Percentiles rank a stretch among this genome's conserved stretches.
phyloP scores from a whole-genome alignment of 1,284 basidiomycete genomes.

The Rhodotorula sp. region DNA sequence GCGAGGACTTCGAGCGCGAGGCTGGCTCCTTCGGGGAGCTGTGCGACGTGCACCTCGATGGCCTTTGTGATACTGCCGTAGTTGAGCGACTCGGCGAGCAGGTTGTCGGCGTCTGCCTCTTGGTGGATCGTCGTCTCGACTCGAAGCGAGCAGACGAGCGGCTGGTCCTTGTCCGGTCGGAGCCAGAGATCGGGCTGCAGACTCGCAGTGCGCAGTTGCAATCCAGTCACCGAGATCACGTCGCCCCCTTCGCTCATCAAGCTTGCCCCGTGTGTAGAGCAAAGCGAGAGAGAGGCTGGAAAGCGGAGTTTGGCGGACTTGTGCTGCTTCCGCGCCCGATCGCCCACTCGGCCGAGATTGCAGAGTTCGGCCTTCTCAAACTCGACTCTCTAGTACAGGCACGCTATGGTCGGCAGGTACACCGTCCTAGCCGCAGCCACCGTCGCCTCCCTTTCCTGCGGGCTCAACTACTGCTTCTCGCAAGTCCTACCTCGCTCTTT shows the following conservation, averaged over 20 bases:
- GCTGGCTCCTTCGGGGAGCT: not conserved
- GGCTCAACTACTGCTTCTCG: constrained; percentile 27
- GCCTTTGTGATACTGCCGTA: constrained; percentile 57
- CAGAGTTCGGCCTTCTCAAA: not conserved
- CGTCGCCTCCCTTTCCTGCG: constrained; percentile 12
- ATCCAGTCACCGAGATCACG: constrained; percentile 42
- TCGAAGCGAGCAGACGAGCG: constrained; percentile 59
- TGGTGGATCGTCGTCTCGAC: constrained; percentile 56
- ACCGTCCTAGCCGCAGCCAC: constrained; percentile 5
- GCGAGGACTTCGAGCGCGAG: constrained; percentile 32
- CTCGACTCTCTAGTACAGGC: not conserved
- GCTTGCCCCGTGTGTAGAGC: not conserved
- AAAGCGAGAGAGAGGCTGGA: not conserved
- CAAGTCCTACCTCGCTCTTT: not conserved
- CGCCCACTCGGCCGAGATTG: not conserved
- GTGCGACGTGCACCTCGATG: constrained; percentile 40
- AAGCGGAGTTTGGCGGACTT: no score
- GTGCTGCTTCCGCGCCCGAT: no score
- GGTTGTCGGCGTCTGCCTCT: constrained; percentile 34
- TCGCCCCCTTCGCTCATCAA: constrained; percentile 19
- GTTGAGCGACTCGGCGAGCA: constrained; percentile 47
- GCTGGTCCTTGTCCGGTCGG: constrained; percentile 51
- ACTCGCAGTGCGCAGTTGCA: constrained; percentile 38
- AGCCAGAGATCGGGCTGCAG: constrained; percentile 34
- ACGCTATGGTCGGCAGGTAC: constrained; percentile 11